Evolutionary conservation across 148 eudicot species (phyloP), one percentile per base, ranked within the genome.

Genomic region (Fallopia convolvulus): DNA sequence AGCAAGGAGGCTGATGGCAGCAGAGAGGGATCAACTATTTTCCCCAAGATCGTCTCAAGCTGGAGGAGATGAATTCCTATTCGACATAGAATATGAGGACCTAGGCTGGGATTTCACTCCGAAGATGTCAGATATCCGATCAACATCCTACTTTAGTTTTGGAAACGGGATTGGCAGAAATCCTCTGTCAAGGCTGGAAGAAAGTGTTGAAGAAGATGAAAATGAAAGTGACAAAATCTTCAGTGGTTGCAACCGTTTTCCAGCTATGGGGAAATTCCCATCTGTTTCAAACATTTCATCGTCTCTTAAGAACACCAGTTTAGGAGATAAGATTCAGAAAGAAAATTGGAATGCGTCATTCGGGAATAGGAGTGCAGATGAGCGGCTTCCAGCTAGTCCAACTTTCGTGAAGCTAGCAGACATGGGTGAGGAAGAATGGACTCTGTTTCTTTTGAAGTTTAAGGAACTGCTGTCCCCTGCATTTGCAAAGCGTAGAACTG

Each of bases 361-460:
- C 17, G 97, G 97, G 42, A 92, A 90, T 41, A 81, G 89, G 84
- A 95, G 99, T 65, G 99, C 94, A 21, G 89, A 85, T 48, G 99
- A 90, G 87, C 97, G 88, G 86, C 88, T 95, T 33, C 89, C 94
- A 5, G 84, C 83, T 0, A 90, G 99, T 76, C 86, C 80, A 6
- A 87, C 83, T 80, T 95, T 89, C 68, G 94, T 95, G 72, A 90
- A 91, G 86, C 70, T 93, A 26, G 88, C 93, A 8, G 97, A 95
- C 82, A 89, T 95, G 97, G 84, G 79, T 0, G 94, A 95, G 77
- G 97, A 89, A 18, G 94, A 90, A 78, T 95, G 99, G 99, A 58
- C 9, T 0, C 33, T 82, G 77, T 95, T 95, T 79, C 80, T 95
- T 58, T 90, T 92, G 76, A 88, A 87, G 89, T 88, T 95, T 74